Percentiles rank a stretch among this genome's conserved stretches.
Conservation (phyloP, 495 filamentous ascomycete species). For the Penicillium silybi region DNA sequence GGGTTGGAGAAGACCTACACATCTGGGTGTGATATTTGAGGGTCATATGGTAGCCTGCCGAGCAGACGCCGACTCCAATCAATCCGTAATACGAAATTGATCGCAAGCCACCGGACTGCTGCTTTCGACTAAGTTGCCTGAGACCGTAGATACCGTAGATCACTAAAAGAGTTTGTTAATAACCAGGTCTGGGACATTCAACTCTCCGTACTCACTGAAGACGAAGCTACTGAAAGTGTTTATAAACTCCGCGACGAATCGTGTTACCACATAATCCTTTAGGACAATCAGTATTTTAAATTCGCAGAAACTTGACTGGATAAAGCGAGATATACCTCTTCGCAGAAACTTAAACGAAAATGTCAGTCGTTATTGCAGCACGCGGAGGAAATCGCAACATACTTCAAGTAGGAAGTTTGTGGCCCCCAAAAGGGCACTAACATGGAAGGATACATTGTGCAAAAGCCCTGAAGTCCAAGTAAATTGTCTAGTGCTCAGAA, state of each 20-base stretch:
- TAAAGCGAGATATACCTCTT: conserved; percentile 20
- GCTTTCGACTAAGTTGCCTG: conserved; percentile 12
- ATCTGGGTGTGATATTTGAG: conserved; percentile 36
- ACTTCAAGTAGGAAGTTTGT: conserved; percentile 32
- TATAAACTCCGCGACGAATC: conserved; percentile 35
- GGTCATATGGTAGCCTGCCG: conserved; percentile 30
- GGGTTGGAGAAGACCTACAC: conserved; percentile 15
- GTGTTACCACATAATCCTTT: conserved; percentile 31
- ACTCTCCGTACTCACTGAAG: conserved; percentile 18
- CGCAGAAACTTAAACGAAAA: conserved; percentile 26
- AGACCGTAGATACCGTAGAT: conserved; percentile 27
- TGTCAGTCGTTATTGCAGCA: background rate
- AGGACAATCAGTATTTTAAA: background rate
- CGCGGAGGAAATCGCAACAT: conserved; percentile 2
- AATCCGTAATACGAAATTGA: conserved; percentile 27
- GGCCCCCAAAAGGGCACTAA: conserved; percentile 25
- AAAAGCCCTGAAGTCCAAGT: background rate
- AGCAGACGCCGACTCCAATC: conserved; percentile 32
- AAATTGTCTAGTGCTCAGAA: background rate
- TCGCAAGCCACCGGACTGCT: conserved; percentile 12
- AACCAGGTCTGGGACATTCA: background rate
- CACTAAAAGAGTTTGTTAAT: conserved; percentile 5
- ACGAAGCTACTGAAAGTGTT: conserved; percentile 29
- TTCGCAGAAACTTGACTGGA: background rate
- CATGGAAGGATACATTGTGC: background rate